A percentile compares a stretch with the other conserved stretches of the same genome.
phyloP scores from a whole-genome alignment of 768 basidiomycete species.

The Aureoboletus auriporus region DNA sequence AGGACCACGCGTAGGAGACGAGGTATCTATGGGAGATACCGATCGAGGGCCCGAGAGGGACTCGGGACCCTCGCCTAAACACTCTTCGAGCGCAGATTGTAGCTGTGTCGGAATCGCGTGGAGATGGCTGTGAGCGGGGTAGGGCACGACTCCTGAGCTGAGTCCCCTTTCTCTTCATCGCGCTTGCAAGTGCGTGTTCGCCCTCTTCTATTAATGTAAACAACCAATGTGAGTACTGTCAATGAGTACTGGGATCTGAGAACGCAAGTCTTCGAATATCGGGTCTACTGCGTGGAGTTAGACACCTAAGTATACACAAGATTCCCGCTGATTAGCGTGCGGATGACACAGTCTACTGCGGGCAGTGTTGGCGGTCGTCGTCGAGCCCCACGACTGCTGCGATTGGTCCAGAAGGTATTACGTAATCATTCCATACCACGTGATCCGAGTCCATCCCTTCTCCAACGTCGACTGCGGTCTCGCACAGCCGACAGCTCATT shows the following conservation, averaged over 20 bases:
- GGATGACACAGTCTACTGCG: slow-evolving; percentile 57
- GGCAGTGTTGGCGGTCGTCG: slow-evolving; percentile 58
- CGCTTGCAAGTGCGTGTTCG: no score
- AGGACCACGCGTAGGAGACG: slow-evolving; percentile 34
- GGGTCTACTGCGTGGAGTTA: no score
- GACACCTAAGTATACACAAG: not conserved
- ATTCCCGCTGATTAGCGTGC: slow-evolving; percentile 18
- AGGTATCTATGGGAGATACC: not conserved
- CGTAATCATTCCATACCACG: slow-evolving; percentile 23
- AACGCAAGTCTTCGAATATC: no score
- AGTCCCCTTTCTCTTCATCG: no score
- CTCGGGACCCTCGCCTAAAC: slow-evolving; percentile 42
- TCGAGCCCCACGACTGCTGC: not conserved
- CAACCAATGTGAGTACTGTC: no score
- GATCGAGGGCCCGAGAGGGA: not conserved
- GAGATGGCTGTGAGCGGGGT: slow-evolving; percentile 18
- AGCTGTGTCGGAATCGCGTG: slow-evolving; percentile 35
- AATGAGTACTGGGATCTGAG: no score
- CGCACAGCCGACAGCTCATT: slow-evolving; percentile 9
- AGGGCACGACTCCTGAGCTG: no score
- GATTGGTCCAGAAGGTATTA: slow-evolving; percentile 1
- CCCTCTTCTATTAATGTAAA: no score
- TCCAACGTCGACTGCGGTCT: slow-evolving; percentile 9
- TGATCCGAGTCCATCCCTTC: slow-evolving; percentile 12
- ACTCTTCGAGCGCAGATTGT: slow-evolving; percentile 29